phyloP scores from a whole-genome alignment of 2,329 filamentous ascomycete species.

The Endothia cerciana region DNA sequence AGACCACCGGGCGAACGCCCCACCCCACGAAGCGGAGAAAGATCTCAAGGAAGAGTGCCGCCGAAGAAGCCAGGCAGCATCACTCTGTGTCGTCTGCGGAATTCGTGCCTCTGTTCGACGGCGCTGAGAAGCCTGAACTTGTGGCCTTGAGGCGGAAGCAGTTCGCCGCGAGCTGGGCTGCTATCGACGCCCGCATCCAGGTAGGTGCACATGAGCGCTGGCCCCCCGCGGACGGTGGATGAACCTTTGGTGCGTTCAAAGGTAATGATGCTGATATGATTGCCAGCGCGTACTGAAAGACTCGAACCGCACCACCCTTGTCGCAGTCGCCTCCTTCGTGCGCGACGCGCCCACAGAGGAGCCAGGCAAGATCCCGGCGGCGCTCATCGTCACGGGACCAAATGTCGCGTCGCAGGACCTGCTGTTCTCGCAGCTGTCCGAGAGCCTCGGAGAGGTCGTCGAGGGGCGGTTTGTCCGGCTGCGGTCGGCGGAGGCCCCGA shows the following conservation, averaged over 20 bases:
- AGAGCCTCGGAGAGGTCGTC: constrained; percentile 52
- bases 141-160: constrained; percentile 59
- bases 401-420: constrained; percentile 76
- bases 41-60: constrained; percentile 46
- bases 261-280: constrained; percentile 16
- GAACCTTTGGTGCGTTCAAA: background rate
- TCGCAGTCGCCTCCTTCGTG: constrained; percentile 62
- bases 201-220: constrained; percentile 39
- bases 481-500: constrained; percentile 71
- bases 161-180: constrained; percentile 67
- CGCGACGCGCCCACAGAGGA: constrained; percentile 39
- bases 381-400: constrained; percentile 76
- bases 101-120: constrained; percentile 60
- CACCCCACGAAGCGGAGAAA: constrained; percentile 63
- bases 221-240: background rate
- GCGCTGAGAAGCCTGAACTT: constrained; percentile 53
- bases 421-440: constrained; percentile 72
- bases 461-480: constrained; percentile 66
- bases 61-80: constrained; percentile 22
- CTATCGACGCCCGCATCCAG: constrained; percentile 66
- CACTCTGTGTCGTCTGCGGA: constrained; percentile 30
- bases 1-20: constrained; percentile 36
- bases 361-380: constrained; percentile 62
- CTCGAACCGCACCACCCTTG: constrained; percentile 63
- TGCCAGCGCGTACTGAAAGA: constrained; percentile 58